Evolutionary conservation across 164 flowering plant genomes (phyloP), one percentile per base, ranked within the genome.

Genomic region (Brasenia schreberi): DNA sequence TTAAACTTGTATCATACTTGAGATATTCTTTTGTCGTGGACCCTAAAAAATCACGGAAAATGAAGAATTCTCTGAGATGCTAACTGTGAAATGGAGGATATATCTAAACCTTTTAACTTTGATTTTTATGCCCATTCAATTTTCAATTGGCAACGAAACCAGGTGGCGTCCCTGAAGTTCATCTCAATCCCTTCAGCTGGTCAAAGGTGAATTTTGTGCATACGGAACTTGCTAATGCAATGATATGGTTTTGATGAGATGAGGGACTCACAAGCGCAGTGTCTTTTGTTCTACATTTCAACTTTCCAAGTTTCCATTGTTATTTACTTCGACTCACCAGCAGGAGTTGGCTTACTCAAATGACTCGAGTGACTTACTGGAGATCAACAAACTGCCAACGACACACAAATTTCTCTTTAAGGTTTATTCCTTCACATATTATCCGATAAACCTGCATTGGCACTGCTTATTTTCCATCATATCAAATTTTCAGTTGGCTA

Each of bases 251-350:
- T 23, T 23, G 27, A 0, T 23, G 27, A 23, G 27, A 23, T 23
- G 27, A 23, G 27, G 27, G 27, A 23, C 27, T 23, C 2, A 23
- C 27, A 23, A 2, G 27, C 27, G 27, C 27, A 0, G 27, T 23
- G 27, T 23, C 2, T 23, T 45, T 5, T 45, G 7, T 45, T 45
- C 53, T 43, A 23, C 12, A 1, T 75, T 75, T 63, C 78, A 95
- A 97, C 91, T 95, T 42, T 95, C 97, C 78, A 95, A 97, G 91
- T 95, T 42, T 95, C 97, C 33, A 95, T 72, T 71, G 80, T 90
- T 33, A 79, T 92, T 65, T 92, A 95, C 78, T 75, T 95, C 80
- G 97, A 95, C 75, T 95, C 97, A 60, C 99, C 99, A 17, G 87
- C 86, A 66, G 97, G 99, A 62, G 99, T 95, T 75, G 97, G 99